Conservation (phyloP, 768 basidiomycete species). For the Cyclocybe cylindracea region DNA sequence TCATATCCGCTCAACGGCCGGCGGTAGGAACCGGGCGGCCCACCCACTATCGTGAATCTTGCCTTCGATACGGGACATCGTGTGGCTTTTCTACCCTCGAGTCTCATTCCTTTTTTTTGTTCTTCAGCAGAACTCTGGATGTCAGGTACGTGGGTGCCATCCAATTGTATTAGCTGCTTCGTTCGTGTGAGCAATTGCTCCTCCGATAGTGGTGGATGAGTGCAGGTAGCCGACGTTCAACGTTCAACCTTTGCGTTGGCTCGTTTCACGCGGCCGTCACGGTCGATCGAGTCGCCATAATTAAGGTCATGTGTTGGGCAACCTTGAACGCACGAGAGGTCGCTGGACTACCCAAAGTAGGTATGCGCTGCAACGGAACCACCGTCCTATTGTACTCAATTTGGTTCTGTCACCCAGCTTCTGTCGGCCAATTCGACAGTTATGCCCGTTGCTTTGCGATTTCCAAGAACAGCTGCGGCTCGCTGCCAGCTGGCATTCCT, state of each 20-base stretch:
- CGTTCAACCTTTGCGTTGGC: neutral
- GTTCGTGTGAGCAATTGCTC: constrained; percentile 12
- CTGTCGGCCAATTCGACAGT: too few species aligned
- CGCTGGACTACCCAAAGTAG: neutral
- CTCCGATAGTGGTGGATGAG: constrained; percentile 3
- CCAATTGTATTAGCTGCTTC: neutral
- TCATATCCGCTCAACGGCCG: too few species aligned
- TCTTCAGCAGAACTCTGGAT: constrained; percentile 11
- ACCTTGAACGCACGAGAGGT: neutral
- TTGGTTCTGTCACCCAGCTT: too few species aligned
- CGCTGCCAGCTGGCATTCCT: too few species aligned
- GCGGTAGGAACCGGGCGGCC: too few species aligned
- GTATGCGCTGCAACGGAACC: too few species aligned
- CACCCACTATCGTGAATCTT: neutral
- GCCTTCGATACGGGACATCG: constrained; percentile 1
- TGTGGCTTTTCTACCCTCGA: neutral
- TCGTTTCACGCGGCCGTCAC: constrained; percentile 25
- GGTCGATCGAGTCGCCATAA: constrained; percentile 11
- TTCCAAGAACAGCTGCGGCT: too few species aligned
- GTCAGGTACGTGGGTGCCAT: constrained; percentile 6
- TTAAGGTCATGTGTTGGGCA: constrained; percentile 18
- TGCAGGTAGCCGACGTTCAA: constrained; percentile 8
- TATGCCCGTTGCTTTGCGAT: too few species aligned
- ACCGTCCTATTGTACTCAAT: too few species aligned
- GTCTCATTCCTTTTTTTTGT: constrained; percentile 3